Evolutionary conservation across 140 eudicot genomes (phyloP).

Genomic region (Cichorium intybus): DNA sequence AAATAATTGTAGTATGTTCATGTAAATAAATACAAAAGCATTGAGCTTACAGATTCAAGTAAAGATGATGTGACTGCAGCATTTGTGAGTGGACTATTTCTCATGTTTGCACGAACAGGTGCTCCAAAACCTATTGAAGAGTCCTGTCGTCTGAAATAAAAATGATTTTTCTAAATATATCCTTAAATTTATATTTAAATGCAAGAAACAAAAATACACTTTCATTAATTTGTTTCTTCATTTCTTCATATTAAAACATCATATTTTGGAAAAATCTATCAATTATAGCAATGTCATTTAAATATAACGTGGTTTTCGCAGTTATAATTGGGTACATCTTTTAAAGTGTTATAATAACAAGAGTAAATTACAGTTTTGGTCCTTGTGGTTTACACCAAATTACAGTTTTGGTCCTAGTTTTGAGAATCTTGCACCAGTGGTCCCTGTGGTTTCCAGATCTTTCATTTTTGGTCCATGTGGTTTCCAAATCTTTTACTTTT

Average conservation of each 20-base stretch:
- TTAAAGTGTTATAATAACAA: too few species aligned
- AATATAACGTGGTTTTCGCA: too few species aligned
- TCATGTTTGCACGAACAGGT: constrained; percentile 97
- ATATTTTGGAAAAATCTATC: not conserved
- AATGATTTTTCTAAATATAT: not conserved
- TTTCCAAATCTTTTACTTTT: too few species aligned
- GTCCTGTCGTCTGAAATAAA: constrained; percentile 79
- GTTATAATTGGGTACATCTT: not conserved
- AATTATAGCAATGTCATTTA: not conserved
- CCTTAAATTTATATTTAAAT: not conserved
- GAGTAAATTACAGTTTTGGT: too few species aligned
- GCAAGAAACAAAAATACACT: not conserved
- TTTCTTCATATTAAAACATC: too few species aligned
- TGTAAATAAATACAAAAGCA: not conserved
- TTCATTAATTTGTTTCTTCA: too few species aligned
- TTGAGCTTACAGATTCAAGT: constrained; percentile 73
- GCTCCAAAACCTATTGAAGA: constrained; percentile 98
- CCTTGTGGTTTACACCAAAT: too few species aligned
- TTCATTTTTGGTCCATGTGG: too few species aligned
- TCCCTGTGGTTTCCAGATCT: too few species aligned
- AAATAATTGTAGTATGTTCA: not conserved
- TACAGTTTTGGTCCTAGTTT: too few species aligned
- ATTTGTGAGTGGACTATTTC: constrained; percentile 60
- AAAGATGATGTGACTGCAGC: constrained; percentile 77
- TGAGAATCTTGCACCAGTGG: too few species aligned